Evolutionary conservation across 1,284 basidiomycete species (phyloP).

Genomic region (Trichosporon inkin): DNA sequence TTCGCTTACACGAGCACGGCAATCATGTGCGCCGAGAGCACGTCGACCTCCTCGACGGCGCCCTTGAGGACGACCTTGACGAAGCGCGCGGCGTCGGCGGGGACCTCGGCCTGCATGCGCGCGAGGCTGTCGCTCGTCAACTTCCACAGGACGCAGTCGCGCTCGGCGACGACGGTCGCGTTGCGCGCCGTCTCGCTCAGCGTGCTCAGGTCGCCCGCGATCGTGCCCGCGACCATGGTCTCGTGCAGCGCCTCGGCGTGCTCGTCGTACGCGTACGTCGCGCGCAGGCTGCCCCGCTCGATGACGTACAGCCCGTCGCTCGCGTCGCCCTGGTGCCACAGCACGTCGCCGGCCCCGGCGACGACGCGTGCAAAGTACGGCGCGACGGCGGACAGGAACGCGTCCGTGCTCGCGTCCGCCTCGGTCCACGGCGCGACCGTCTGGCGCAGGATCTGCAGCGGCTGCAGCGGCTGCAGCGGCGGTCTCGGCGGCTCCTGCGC

Average conservation of each 20-base stretch:
- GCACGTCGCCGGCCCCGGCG: constrained; percentile 59
- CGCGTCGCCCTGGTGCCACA: constrained; percentile 71
- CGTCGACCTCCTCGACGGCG: constrained; percentile 50
- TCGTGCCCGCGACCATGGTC: constrained; percentile 86
- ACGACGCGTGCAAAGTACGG: constrained; percentile 65
- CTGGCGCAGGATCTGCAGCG: constrained; percentile 58
- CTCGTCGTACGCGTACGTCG: constrained; percentile 70
- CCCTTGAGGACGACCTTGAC: constrained; percentile 73
- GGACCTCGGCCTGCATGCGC: constrained; percentile 62
- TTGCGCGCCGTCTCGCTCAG: constrained; percentile 72
- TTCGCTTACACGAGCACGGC: constrained; percentile 39
- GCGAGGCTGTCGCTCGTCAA: constrained; percentile 60
- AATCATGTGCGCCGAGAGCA: constrained; percentile 45
- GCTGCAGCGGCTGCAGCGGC: constrained; percentile 37
- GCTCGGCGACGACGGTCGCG: constrained; percentile 78
- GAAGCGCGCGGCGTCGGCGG: constrained; percentile 64
- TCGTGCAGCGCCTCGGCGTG: constrained; percentile 66
- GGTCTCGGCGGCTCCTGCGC: constrained; percentile 8
- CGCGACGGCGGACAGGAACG: constrained; percentile 55
- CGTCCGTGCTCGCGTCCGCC: constrained; percentile 28
- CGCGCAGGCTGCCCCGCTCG: constrained; percentile 74
- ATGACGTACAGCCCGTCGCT: constrained; percentile 83
- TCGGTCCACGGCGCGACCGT: constrained; percentile 65
- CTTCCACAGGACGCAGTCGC: constrained; percentile 73
- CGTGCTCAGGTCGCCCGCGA: constrained; percentile 82